Conservation (phyloP, 371 early-diverging fungal species). For the Choanephora cucurbitarum region DNA sequence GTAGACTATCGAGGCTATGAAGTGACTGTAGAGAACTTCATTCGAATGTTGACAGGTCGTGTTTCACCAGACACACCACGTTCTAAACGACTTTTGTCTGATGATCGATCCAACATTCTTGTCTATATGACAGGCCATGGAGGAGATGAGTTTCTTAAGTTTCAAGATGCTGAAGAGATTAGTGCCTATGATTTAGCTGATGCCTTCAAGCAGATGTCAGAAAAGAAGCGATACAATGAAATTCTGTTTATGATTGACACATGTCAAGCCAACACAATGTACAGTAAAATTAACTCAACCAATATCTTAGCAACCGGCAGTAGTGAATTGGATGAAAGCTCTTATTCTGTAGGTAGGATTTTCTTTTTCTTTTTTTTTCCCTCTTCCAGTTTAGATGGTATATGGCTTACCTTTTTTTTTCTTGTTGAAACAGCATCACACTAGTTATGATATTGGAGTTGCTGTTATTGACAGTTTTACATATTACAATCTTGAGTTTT, state of each 20-base stretch:
- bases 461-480: slow-evolving; percentile 97
- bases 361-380: background rate
- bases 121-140: slow-evolving; percentile 99
- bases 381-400: background rate
- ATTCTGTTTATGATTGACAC: slow-evolving; percentile 97
- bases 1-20: slow-evolving; percentile 98
- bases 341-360: slow-evolving; percentile 82
- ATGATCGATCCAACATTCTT: slow-evolving; percentile 92
- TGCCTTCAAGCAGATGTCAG: slow-evolving; percentile 95
- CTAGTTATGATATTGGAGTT: slow-evolving; percentile 90
- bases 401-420: background rate
- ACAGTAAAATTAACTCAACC: slow-evolving; percentile 86
- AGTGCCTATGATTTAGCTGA: slow-evolving; percentile 92
- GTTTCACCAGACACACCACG: slow-evolving; percentile 79
- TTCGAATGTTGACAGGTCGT: slow-evolving; percentile 88
- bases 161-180: slow-evolving; percentile 97
- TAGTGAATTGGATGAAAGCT: slow-evolving; percentile 82
- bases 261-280: slow-evolving; percentile 97
- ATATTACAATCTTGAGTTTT: slow-evolving; percentile 86
- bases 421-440: slow-evolving; percentile 75
- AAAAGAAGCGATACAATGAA: slow-evolving; percentile 93
- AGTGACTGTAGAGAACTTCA: slow-evolving; percentile 97
- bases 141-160: slow-evolving; percentile 96
- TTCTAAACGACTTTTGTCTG: slow-evolving; percentile 90
- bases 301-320: slow-evolving; percentile 92